Evolutionary conservation across 2,329 filamentous ascomycete genomes (phyloP), one percentile per base, ranked within the genome.

Genomic region (Alternaria conjuncta): DNA sequence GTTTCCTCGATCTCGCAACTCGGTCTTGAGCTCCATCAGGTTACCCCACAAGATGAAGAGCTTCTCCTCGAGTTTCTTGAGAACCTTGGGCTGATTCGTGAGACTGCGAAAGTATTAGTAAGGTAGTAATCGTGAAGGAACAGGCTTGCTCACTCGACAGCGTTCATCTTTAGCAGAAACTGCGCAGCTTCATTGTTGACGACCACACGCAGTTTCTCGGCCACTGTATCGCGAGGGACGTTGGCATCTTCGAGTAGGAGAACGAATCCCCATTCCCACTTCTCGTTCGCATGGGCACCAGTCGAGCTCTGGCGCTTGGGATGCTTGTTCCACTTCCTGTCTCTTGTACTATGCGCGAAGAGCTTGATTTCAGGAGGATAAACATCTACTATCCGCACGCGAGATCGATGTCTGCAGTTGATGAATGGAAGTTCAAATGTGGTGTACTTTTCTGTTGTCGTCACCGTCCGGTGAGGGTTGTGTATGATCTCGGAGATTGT

Each of bases 11-110:
- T 68, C 56, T 75, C 92, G 93, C 51, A 82, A 78, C 75, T 97
- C 93, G 74, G 94, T 89, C 44, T 79, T 79, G 23, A 77, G 54
- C 49, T 78, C 77, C 18, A 71, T 65, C 1, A 97, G 83, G 64
- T 97, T 88, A 2, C 95, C 95, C 94, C 95, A 98, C 2, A 97
- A 83, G 36, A 88, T 82, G 75, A 90, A 95, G 59, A 97, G 83
- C 70, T 87, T 89, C 69, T 96, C 88, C 55, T 88, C 86, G 5
- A 97, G 80, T 7, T 77, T 66, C 4, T 71, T 75, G 1, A 96
- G 81, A 1, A 80, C 73, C 0, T 77, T 55, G 3, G 79, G 70
- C 47, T 68, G 91, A n/a, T 79, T 75, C 20, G 84, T 85, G 32
- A 97, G 84, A 77, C 89, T 88, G 46, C 12, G 21, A n/a, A 23